phyloP scores from a whole-genome alignment of 2,329 filamentous ascomycete genomes.

The Colletotrichum euphorbiae region DNA sequence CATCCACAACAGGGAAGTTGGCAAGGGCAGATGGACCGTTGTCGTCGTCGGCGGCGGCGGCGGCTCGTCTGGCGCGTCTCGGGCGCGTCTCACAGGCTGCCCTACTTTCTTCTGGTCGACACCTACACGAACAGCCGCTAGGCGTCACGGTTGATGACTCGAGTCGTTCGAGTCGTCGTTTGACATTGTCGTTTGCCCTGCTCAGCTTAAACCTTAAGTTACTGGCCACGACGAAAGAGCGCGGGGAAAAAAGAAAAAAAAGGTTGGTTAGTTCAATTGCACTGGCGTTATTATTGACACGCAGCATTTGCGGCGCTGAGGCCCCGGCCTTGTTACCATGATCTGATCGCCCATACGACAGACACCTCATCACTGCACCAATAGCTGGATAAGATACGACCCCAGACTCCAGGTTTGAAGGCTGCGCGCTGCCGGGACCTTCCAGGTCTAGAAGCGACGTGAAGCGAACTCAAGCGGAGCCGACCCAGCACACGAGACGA shows the following conservation, averaged over 20 bases:
- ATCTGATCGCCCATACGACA: conserved; percentile 33
- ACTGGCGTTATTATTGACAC: conserved; percentile 25
- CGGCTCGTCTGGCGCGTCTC: conserved; percentile 21
- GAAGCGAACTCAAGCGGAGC: conserved; percentile 26
- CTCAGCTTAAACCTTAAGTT: conserved; percentile 18
- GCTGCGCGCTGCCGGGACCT: conserved; percentile 11
- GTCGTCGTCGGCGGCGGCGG: neutral
- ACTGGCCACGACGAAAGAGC: neutral
- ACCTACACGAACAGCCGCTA: neutral
- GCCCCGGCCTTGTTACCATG: conserved; percentile 22
- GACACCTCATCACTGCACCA: neutral
- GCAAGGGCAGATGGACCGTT: neutral
- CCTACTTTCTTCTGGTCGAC: conserved; percentile 2
- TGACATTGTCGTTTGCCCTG: conserved; percentile 14
- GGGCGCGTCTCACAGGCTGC: conserved; percentile 27
- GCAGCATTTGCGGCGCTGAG: conserved; percentile 16
- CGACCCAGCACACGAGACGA: conserved; percentile 32
- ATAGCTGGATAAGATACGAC: conserved; percentile 5
- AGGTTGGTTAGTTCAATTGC: conserved; percentile 9
- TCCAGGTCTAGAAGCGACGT: conserved; percentile 25
- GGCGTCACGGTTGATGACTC: conserved; percentile 28
- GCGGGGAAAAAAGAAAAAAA: neutral
- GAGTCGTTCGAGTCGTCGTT: conserved; percentile 15
- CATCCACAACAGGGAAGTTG: neutral
- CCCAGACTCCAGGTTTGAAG: conserved; percentile 8